Evolutionary conservation across 495 filamentous ascomycete genomes (phyloP).

Genomic region (Xylaria nigripes): DNA sequence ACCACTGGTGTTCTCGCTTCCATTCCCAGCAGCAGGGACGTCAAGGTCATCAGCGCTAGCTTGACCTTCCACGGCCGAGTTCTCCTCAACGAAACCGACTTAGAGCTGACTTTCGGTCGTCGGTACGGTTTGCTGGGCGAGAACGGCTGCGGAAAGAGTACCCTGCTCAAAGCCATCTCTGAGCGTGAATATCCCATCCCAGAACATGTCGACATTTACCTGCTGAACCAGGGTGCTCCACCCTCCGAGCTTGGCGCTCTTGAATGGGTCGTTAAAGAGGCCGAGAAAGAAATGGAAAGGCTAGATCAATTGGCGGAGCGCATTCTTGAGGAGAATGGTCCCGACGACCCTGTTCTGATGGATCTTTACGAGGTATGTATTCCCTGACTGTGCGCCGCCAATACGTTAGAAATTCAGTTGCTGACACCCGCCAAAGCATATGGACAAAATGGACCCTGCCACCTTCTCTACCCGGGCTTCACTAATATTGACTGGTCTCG

Average conservation of each 20-base stretch:
- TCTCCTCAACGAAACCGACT: conserved; percentile 81
- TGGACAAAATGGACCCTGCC: conserved; percentile 99
- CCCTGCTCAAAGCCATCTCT: conserved; percentile 87
- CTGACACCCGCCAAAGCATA: conserved; percentile 55
- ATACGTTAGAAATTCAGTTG: neutral
- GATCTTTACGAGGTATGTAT: conserved; percentile 87
- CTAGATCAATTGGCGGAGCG: conserved; percentile 85
- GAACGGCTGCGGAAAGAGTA: conserved; percentile 99
- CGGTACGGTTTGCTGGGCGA: conserved; percentile 94
- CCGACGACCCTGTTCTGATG: conserved; percentile 83
- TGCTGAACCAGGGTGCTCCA: conserved; percentile 96
- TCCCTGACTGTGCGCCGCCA: neutral
- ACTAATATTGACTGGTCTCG: conserved; percentile 95
- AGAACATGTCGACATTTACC: conserved; percentile 96
- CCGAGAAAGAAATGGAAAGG: conserved; percentile 83
- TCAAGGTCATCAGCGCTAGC: conserved; percentile 90
- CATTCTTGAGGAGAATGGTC: conserved; percentile 80
- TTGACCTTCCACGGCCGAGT: conserved; percentile 97
- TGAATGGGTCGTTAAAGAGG: conserved; percentile 95
- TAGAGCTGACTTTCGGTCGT: conserved; percentile 88
- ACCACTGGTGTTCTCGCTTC: conserved; percentile 96
- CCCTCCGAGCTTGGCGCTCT: conserved; percentile 80
- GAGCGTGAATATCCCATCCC: conserved; percentile 91
- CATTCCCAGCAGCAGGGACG: conserved; percentile 71
- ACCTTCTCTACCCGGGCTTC: conserved; percentile 97